Conservation (phyloP, 345 rosid genomes). For the Citrus glauca region DNA sequence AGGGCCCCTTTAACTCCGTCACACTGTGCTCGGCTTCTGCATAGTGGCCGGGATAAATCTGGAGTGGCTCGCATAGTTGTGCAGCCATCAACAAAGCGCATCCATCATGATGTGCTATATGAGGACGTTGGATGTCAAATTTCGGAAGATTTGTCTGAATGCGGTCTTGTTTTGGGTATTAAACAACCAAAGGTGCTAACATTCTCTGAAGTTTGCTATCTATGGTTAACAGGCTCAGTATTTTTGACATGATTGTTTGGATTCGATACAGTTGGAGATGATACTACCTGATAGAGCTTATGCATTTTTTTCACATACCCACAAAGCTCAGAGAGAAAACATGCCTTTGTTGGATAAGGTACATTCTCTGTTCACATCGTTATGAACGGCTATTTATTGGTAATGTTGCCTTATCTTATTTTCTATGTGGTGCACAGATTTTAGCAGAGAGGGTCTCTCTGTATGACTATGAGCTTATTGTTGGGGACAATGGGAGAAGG, state of each 20-base stretch:
- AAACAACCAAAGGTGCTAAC: conserved; percentile 43
- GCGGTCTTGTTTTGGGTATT: conserved; percentile 82
- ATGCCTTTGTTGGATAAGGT: conserved; percentile 61
- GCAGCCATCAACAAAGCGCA: conserved; percentile 91
- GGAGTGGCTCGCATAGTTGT: conserved; percentile 74
- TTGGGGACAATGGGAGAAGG: conserved; percentile 55
- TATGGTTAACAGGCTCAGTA: background rate
- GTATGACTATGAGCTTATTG: conserved; percentile 87
- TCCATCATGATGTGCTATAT: conserved; percentile 76
- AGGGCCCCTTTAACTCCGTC: conserved; percentile 86
- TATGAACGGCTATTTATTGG: background rate
- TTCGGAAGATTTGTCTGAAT: conserved; percentile 80
- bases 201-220: background rate
- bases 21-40: conserved; percentile 81
- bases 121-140: conserved; percentile 82
- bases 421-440: conserved; percentile 35
- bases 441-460: conserved; percentile 64
- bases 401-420: background rate
- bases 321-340: conserved; percentile 57
- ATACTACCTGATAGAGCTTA: conserved; percentile 49
- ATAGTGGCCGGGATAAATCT: conserved; percentile 58
- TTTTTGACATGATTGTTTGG: background rate
- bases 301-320: conserved; percentile 62
- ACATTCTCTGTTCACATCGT: background rate
- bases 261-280: conserved; percentile 41